phyloP scores from a whole-genome alignment of 164 flowering plant species.

The Vitis amurensis region DNA sequence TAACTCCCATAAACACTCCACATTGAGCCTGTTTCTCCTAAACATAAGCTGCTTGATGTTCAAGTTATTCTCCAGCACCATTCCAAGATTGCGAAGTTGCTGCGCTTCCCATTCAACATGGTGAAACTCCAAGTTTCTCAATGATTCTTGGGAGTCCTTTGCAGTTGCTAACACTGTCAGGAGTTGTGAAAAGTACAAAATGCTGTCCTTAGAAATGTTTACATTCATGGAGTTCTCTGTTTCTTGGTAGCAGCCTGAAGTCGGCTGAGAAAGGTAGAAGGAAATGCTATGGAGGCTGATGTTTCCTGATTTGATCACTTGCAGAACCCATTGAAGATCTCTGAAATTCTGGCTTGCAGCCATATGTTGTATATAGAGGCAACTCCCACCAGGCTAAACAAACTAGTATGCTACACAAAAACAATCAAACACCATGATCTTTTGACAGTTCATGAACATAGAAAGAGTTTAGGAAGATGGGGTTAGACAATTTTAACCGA shows the following conservation, averaged over 20 bases:
- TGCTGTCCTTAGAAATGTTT: constrained; percentile 48
- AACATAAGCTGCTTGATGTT: constrained; percentile 59
- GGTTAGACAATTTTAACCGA: too few species aligned
- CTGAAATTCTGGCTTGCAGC: constrained; percentile 40
- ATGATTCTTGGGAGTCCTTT: constrained; percentile 23
- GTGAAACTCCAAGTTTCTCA: constrained; percentile 54
- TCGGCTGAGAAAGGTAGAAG: constrained; percentile 60
- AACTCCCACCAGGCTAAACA: neutral
- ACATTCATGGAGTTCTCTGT: constrained; percentile 67
- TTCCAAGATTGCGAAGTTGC: constrained; percentile 38
- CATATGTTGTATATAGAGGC: constrained; percentile 21
- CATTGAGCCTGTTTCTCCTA: constrained; percentile 47
- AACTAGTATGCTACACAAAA: neutral
- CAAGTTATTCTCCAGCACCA: constrained; percentile 39
- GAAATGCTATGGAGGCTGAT: constrained; percentile 56
- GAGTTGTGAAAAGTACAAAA: constrained; percentile 41
- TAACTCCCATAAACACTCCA: constrained; percentile 50
- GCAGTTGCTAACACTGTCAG: constrained; percentile 38
- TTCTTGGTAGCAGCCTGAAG: constrained; percentile 61
- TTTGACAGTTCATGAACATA: neutral
- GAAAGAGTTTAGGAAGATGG: too few species aligned
- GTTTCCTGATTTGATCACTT: constrained; percentile 42
- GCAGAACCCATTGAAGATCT: constrained; percentile 67
- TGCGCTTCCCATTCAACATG: constrained; percentile 35
- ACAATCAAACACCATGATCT: neutral